Evolutionary conservation across 2,329 filamentous ascomycete genomes (phyloP).

Genomic region (Pseudocercospora fuligena): DNA sequence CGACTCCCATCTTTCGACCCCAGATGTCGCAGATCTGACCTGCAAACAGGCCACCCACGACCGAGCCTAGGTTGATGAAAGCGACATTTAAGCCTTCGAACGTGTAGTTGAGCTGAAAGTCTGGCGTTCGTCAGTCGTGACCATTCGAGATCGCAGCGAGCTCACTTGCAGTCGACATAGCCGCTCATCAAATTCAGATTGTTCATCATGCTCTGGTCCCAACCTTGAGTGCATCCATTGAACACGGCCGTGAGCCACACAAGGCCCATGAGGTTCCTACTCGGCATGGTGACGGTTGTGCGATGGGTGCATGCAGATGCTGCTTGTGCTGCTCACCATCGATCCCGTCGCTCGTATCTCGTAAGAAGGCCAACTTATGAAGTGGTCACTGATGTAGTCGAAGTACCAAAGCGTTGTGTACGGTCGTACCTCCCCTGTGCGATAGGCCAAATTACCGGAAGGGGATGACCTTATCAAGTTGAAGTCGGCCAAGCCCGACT

Average conservation of each 20-base stretch:
- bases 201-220: not conserved
- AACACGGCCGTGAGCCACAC: not conserved
- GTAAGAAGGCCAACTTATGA: no score
- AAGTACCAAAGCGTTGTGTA: no score
- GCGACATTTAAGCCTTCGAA: not conserved
- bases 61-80: not conserved
- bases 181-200: not conserved
- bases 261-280: not conserved
- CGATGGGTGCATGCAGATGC: not conserved
- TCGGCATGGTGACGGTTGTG: not conserved
- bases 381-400: no score
- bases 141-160: not conserved
- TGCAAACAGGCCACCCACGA: not conserved
- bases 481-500: no score
- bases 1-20: not conserved
- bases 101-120: not conserved
- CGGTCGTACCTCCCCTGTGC: no score
- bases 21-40: not conserved
- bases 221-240: not conserved
- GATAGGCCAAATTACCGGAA: no score
- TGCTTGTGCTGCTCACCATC: no score
- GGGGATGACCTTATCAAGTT: no score
- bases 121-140: not conserved
- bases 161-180: not conserved
- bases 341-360: no score